Evolutionary conservation across 805 yeast genomes (phyloP).

Genomic region (Wickerhamomyces ciferrii): DNA sequence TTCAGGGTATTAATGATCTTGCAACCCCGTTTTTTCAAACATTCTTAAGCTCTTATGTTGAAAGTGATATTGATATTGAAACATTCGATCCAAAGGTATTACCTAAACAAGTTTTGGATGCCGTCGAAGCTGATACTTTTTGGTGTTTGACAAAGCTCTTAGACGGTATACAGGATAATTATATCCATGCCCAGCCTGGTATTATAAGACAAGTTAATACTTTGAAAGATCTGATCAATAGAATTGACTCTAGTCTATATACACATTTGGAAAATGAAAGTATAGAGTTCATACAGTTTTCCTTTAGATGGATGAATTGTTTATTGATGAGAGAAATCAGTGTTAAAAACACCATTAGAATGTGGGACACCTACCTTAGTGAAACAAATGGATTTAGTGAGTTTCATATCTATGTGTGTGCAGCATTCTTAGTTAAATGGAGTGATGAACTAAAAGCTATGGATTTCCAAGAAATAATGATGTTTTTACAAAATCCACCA

Average conservation of each 20-base stretch:
- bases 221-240: constrained; percentile 65
- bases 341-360: constrained; percentile 72
- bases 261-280: constrained; percentile 75
- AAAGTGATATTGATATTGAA: constrained; percentile 42
- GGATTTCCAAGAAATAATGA: constrained; percentile 94
- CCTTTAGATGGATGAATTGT: constrained; percentile 99
- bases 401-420: constrained; percentile 96
- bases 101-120: constrained; percentile 53
- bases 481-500: constrained; percentile 88
- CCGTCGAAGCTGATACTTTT: constrained; percentile 91
- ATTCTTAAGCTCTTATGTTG: constrained; percentile 65
- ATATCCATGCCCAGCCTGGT: constrained; percentile 98
- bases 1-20: constrained; percentile 93
- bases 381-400: constrained; percentile 79
- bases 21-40: constrained; percentile 91
- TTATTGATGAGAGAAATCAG: constrained; percentile 89
- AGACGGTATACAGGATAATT: constrained; percentile 95
- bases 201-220: constrained; percentile 86
- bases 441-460: constrained; percentile 67
- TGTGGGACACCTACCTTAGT: constrained; percentile 95
- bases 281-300: constrained; percentile 91
- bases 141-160: constrained; percentile 92
- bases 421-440: constrained; percentile 91
- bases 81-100: constrained; percentile 57
- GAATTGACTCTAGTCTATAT: constrained; percentile 73